Evolutionary conservation across 1,284 basidiomycete genomes (phyloP), one percentile per base, ranked within the genome.

Genomic region (Boletus subluridellus): DNA sequence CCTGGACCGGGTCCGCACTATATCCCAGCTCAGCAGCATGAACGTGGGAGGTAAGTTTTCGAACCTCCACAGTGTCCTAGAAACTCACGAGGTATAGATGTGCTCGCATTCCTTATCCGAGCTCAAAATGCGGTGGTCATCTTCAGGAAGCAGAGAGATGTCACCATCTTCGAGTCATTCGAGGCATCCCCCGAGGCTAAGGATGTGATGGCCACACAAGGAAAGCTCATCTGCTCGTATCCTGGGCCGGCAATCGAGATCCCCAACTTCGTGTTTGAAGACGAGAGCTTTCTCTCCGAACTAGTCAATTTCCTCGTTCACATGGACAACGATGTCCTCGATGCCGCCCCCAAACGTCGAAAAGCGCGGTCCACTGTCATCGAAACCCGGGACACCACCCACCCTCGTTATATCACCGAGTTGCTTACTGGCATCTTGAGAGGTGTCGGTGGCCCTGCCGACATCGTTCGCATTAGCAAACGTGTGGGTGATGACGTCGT

Each of bases 361-460:
- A 66, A 64, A 42, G 62, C 62, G 0, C 53, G 47, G 7, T 67
- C 70, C 4, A 60, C 44, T 3, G 66, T 69, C 12, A 7, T 39
- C 5, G 69, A 77, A 59, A 44, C 52, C 24, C 55, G 73, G 9
- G 75, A 76, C 14, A 68, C 68, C 0, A 46, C 60, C 1, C 57
- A 77, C 53, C 73, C 76, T 1, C 64, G 68, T 2, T 77, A 76
- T 28, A 73, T 78, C 59, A 71, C 76, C 0, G 65, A 75, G 44
- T 57, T 77, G 15, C 66, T 78, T 7, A 67, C 69, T 4, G 7
- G 21, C 21, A 21, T 21, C 21, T 21, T 21, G 21, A 21, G 21
- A 21, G 21, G 21, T 21, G 21, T 21, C 21, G 21, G 21, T 21
- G 21, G 21, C 21, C 21, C 21, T 21, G 21, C 21, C 21, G 21